A percentile compares a stretch with the other conserved stretches of the same genome.
Conservation (phyloP, 306 rosid species). For the Cyclanthera cordifolia region DNA sequence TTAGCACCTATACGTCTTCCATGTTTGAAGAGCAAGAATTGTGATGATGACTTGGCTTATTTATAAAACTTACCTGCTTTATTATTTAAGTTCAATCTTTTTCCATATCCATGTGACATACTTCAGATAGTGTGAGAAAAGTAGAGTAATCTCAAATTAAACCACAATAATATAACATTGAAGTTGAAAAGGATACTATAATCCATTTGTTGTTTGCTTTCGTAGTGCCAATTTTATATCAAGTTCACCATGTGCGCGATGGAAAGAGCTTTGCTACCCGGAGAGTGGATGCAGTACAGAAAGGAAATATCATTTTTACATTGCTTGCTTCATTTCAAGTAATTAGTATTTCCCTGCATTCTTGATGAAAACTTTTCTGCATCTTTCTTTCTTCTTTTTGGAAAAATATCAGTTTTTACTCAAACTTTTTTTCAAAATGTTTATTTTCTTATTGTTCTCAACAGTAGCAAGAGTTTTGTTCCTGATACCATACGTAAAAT, state of each 20-base stretch:
- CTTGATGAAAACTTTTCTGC: background rate
- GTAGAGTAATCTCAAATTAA: background rate
- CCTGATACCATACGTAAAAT: background rate
- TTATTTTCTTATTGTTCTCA: no score
- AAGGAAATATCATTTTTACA: slow-evolving; percentile 69
- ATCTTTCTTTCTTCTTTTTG: no score
- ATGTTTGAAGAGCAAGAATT: background rate
- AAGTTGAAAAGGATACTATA: background rate
- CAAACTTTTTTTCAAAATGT: no score
- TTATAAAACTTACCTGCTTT: background rate
- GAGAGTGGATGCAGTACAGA: slow-evolving; percentile 83
- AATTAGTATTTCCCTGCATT: slow-evolving; percentile 7
- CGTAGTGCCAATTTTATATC: slow-evolving; percentile 84
- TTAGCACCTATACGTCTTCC: background rate
- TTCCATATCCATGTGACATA: background rate
- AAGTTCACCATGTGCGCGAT: slow-evolving; percentile 63
- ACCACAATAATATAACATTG: background rate
- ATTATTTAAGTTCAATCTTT: background rate
- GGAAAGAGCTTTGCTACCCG: slow-evolving; percentile 96
- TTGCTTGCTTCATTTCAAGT: slow-evolving; percentile 84
- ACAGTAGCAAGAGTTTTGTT: no score
- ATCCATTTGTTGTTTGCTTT: slow-evolving; percentile 11
- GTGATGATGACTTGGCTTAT: background rate
- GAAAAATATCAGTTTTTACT: background rate
- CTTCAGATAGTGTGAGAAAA: background rate